These are phyloP conservation scores for Entoloma clypeatum DNA, from an alignment of 1,284 basidiomycete genomes.

Conservation along the genomic window DNA sequence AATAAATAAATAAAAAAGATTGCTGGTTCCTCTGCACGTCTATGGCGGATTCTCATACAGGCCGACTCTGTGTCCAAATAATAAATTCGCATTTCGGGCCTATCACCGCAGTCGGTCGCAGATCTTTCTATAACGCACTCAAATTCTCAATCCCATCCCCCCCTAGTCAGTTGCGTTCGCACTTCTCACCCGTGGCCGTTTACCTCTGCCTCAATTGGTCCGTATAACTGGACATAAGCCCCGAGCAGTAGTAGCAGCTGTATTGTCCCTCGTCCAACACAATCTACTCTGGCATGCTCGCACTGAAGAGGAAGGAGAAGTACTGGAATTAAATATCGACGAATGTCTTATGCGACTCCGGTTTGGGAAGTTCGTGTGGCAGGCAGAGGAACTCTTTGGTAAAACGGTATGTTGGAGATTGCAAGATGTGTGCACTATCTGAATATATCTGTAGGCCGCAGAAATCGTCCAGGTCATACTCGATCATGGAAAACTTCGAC, in stretches of 20 bases:
- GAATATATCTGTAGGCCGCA: constrained; percentile 48
- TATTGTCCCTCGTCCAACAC: constrained; percentile 89
- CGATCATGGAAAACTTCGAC: constrained; percentile 83
- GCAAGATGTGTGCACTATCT: neutral
- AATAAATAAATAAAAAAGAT: no score
- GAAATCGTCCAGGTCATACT: constrained; percentile 75
- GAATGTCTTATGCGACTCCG: constrained; percentile 78
- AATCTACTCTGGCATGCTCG: constrained; percentile 85
- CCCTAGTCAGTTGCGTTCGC: constrained; percentile 58
- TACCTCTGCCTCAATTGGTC: constrained; percentile 69
- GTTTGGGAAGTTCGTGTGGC: constrained; percentile 77
- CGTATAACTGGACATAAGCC: constrained; percentile 66
- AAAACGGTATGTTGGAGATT: constrained; percentile 48
- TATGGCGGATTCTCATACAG: constrained; percentile 74
- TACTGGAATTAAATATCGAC: constrained; percentile 74
- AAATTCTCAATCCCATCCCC: no score
- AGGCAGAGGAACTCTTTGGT: constrained; percentile 69
- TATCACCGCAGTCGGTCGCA: constrained; percentile 60
- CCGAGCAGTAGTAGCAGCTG: constrained; percentile 65
- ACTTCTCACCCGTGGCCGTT: constrained; percentile 82
- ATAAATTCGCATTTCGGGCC: constrained; percentile 78
- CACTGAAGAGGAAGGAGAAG: constrained; percentile 70
- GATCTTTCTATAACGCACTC: constrained; percentile 3
- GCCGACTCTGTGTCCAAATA: constrained; percentile 71
- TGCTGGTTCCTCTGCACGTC: neutral